Base-by-base conservation (phyloP, 192 early-diverging fungal species). In the Coemansia sp. region DNA sequence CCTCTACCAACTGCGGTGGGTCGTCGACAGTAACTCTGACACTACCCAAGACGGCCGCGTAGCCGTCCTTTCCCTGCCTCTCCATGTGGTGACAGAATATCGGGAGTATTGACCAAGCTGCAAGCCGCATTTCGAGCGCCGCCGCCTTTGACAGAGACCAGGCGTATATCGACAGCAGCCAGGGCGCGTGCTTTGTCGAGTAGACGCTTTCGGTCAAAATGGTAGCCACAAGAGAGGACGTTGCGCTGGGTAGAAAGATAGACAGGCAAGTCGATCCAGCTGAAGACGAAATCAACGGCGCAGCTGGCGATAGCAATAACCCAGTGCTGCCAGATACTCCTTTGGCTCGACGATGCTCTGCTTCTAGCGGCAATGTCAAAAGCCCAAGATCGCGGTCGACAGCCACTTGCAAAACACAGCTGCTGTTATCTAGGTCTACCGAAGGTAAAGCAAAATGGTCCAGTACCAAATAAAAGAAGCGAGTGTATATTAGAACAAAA, bases 71-170 rank as follows among this genome's bases (percentile, higher is more conserved):
- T 23, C 65, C 68, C 2, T 20, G 41, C 3, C 13, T 3, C 28
- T 43, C n/a, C 34, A 53, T 58, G 42, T 43, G 47, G 48, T 43
- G n/a, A 7, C 79, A 73, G 39, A 70, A 76, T 20, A 67, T 35
- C 0, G 79, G 79, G 35, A 82, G 70, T 37, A 82, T 21, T 11
- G 65, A 48, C 79, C 79, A 82, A 6, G 75, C 70, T 1, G 41
- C 34, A 28, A 68, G 58, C 1, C 79, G 67, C 50, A 76, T 43
- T n/a, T 39, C 14, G 26, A 45, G 64, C 20, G 39, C 33, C 13
- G 70, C 53, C 2, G 47, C 39, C 38, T 64, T 66, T 28, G 74
- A 67, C 34, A 76, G 48, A 25, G 59, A 65, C 43, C 71, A 58
- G 20, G 70, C 43, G 43, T 70, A 73, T 6, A 57, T 45, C 0